Evolutionary conservation across 1,284 basidiomycete genomes (phyloP), one percentile per base, ranked within the genome.

Genomic region (Ceratobasidium sp.): DNA sequence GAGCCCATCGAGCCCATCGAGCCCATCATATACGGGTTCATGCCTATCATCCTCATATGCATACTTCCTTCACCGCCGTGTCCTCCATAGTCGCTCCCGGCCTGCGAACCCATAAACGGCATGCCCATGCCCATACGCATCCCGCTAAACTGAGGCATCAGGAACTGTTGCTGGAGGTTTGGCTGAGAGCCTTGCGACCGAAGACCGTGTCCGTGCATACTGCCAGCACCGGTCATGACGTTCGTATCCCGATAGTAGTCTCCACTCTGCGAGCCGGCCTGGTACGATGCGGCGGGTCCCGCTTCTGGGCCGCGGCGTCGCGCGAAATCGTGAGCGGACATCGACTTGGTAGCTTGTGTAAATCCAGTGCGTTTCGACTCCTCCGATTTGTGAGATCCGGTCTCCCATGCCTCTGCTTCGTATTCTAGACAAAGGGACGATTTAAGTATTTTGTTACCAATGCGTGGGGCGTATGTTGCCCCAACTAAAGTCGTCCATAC

Each of bases 401-500:
- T 92, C 81, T 97, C 95, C 93, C 93, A 96, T 48, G 95, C 91
- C 84, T 97, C 95, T 6, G 94, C 91, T 86, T 97, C 95, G 84
- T 96, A 96, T 85, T 96, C 95, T 95, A 82, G 2, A 80, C 15
- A 48, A 71, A 71, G 76, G 2, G 71, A 23, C n/a, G n/a, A 81
- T 80, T n/a, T 46, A 56, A 33, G 12, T 1, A 23, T 10, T 3
- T 26, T 7, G 59, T 44, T 57, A 3, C 13, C 20, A 52, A 42
- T 98, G 93, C 80, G 99, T 96, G 73, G 98, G 89, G 88, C 96
- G 95, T 20, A 95, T 96, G 84, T 95, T 97, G 90, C 96, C 97
- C 97, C 96, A 98, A 84, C 93, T 93, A 86, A 98, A 98, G 86
- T 98, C 96, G 85, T 98, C 97, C 96, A 99, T 98, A 84, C 95